phyloP scores from a whole-genome alignment of 495 filamentous ascomycete genomes.

The Penicillium canescens region DNA sequence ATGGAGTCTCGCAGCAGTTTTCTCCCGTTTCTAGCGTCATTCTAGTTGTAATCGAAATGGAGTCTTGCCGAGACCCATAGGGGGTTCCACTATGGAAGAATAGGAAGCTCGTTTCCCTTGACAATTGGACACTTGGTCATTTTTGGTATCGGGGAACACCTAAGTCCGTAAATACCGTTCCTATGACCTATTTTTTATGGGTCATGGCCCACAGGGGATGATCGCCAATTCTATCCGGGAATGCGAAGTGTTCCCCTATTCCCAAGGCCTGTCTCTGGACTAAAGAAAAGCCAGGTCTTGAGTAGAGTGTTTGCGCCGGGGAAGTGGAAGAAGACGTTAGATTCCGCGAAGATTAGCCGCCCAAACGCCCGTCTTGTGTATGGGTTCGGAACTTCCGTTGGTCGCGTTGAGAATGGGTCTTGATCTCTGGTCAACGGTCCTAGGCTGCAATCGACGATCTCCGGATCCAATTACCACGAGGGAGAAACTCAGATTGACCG shows the following conservation, averaged over 20 bases:
- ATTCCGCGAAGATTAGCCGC: too few relatives aligned
- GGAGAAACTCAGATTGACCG: conserved; percentile 1
- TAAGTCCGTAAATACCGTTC: not conserved
- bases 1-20: not conserved
- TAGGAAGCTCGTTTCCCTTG: conserved; percentile 23
- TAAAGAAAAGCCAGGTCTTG: too few relatives aligned
- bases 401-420: conserved; percentile 4
- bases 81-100: conserved; percentile 20
- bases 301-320: not conserved
- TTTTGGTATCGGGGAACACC: not conserved
- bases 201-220: not conserved
- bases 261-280: too few relatives aligned
- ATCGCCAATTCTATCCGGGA: not conserved
- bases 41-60: conserved; percentile 32
- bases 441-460: conserved; percentile 4
- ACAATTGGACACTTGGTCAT: not conserved
- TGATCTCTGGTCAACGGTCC: conserved; percentile 4
- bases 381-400: too few relatives aligned
- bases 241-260: not conserved
- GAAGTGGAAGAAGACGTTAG: not conserved
- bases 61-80: conserved; percentile 18
- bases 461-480: conserved; percentile 10
- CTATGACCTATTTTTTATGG: not conserved
- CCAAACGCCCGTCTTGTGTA: too few relatives aligned
- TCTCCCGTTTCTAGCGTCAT: conserved; percentile 32